Evolutionary conservation across 2,329 filamentous ascomycete species (phyloP).

Genomic region (Botryotinia narcissicola): DNA sequence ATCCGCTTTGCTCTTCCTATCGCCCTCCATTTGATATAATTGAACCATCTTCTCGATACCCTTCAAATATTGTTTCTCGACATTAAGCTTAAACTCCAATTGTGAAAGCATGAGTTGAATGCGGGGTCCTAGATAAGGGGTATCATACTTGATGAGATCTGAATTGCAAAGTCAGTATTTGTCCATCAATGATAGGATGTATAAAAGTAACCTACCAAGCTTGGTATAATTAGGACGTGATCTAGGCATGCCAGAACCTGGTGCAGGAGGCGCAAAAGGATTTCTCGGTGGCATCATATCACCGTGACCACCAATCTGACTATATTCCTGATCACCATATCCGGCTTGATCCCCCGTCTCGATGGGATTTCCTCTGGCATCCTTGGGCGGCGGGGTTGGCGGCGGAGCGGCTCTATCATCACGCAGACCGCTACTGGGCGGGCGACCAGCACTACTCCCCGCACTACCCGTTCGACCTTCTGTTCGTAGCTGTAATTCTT

Average conservation of each 20-base stretch:
- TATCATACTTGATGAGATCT: conserved; percentile 99
- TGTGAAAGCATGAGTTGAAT: conserved; percentile 99
- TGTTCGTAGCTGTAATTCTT: conserved; percentile 80
- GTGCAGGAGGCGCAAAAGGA: conserved; percentile 72
- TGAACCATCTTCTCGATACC: conserved; percentile 99
- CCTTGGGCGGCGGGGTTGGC: conserved; percentile 72
- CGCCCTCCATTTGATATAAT: conserved; percentile 94
- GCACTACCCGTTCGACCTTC: conserved; percentile 65
- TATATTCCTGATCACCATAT: conserved; percentile 58
- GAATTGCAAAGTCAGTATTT: conserved; percentile 24
- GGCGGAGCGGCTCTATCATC: conserved; percentile 50
- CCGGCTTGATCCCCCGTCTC: conserved; percentile 54
- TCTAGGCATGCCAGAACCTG: conserved; percentile 67
- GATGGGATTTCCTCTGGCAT: conserved; percentile 52
- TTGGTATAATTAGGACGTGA: conserved; percentile 90
- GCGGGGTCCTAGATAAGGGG: conserved; percentile 87
- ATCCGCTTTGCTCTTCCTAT: conserved; percentile 91
- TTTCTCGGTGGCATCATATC: conserved; percentile 79
- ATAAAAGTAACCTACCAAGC: conserved; percentile 64
- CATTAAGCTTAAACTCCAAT: conserved; percentile 96
- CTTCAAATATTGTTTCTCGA: conserved; percentile 98
- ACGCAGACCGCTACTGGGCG: conserved; percentile 45
- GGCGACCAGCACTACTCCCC: conserved; percentile 54
- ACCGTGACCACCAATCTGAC: conserved; percentile 61
- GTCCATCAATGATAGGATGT: conserved; percentile 4